phyloP scores from a whole-genome alignment of 2,329 filamentous ascomycete genomes.

The Trichoderma sp. region DNA sequence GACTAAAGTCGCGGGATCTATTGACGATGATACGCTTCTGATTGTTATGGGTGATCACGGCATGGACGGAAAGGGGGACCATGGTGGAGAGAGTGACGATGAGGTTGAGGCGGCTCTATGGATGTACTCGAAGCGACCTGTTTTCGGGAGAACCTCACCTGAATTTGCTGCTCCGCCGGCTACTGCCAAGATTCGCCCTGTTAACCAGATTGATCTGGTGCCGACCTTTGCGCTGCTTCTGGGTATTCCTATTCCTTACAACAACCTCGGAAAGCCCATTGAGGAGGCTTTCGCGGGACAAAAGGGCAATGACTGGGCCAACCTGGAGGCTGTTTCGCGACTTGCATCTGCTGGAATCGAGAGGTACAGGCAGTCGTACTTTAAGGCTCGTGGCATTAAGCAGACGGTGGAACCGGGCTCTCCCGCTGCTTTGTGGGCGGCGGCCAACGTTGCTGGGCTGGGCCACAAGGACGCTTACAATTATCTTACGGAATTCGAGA shows the following conservation, averaged over 20 bases:
- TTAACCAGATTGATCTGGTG: conserved; percentile 89
- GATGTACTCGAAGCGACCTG: conserved; percentile 91
- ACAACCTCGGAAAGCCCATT: conserved; percentile 89
- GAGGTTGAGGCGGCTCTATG: conserved; percentile 92
- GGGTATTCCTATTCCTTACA: conserved; percentile 91
- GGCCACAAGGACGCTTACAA: conserved; percentile 44
- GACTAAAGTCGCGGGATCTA: conserved; percentile 62
- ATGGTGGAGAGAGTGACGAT: conserved; percentile 96
- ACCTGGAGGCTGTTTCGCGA: conserved; percentile 72
- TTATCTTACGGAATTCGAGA: conserved; percentile 72
- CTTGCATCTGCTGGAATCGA: conserved; percentile 82
- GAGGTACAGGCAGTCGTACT: conserved; percentile 84
- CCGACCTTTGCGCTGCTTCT: conserved; percentile 85
- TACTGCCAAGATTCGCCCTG: conserved; percentile 74
- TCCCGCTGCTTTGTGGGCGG: conserved; percentile 45
- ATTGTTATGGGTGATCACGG: conserved; percentile 99
- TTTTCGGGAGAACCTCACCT: conserved; percentile 75
- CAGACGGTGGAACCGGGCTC: conserved; percentile 49
- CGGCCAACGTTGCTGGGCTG: conserved; percentile 45
- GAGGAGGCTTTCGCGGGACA: conserved; percentile 84
- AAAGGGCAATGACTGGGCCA: conserved; percentile 68
- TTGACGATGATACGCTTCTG: conserved; percentile 84
- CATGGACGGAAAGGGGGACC: conserved; percentile 96
- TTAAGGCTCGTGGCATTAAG: conserved; percentile 66
- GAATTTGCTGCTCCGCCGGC: conserved; percentile 57